Base-by-base conservation (phyloP, 495 filamentous ascomycete genomes). In the Penicillium canescens region DNA sequence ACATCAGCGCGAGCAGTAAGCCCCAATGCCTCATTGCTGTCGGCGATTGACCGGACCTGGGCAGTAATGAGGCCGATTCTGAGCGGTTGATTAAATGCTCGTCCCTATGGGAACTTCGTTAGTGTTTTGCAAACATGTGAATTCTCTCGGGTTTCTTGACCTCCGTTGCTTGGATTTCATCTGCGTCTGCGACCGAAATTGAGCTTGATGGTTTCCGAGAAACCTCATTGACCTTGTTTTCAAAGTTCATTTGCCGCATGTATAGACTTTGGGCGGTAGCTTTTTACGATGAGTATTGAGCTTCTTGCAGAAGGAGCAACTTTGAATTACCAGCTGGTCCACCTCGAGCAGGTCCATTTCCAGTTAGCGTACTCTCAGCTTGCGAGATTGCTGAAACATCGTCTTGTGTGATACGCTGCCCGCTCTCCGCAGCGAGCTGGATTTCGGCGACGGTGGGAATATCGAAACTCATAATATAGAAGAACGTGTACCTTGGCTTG, bases 311-410 rank as follows among this genome's bases (percentile, higher is more conserved):
- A 9, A 23, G 4, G 21, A 34, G 20, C 31, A 40, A 18, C 16
- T 21, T 6, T 36, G 67, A 77, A 36, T 70, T 58, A 52, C 77
- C 75, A 9, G 75, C 74, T 35, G 82, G 76, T 12, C 82, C 82
- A 46, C 83, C 83, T 44, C 82, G 82, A 23, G 83, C 78, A 14
- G 78, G 75, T 10, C 77, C 75, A 2, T 73, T 72, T 13, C 78
- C 76, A 0, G 67, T 72, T 49, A 72, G 45, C n/a, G 63, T 57
- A 31, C 65, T 67, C 42, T 75, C 70, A 1, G 61, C 67, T n/a
- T 72, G 68, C 7, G 68, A 66, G 40, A 73, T 75, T 3, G 51
- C 47, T 13, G 68, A 69, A 0, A 70, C 68, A 42, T 73, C 68
- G 26, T 61, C 65, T 4, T 62, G 42, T 2, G 70, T 70, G 42